phyloP scores from a whole-genome alignment of 257 asterid genomes.

The Plantago ovata region DNA sequence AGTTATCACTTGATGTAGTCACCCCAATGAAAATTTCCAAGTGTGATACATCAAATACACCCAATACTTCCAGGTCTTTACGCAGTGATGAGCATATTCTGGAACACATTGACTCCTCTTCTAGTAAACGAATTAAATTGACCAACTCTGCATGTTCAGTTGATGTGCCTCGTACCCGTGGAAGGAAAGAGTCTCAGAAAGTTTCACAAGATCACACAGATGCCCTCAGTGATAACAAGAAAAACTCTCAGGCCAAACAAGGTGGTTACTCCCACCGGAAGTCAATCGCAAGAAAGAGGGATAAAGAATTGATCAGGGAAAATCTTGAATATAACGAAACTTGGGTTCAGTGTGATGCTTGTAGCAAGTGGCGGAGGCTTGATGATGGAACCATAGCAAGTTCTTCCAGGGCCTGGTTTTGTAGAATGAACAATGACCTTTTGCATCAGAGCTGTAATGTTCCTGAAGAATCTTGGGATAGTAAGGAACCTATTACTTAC shows the following conservation, averaged over 20 bases:
- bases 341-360: slow-evolving; percentile 97
- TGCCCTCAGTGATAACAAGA: slow-evolving; percentile 20
- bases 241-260: slow-evolving; percentile 19
- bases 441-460: slow-evolving; percentile 62
- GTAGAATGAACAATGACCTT: slow-evolving; percentile 85
- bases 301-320: slow-evolving; percentile 27
- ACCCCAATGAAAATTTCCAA: slow-evolving; percentile 35
- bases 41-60: slow-evolving; percentile 29
- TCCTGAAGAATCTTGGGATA: slow-evolving; percentile 87
- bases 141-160: slow-evolving; percentile 29
- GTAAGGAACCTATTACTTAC: slow-evolving; percentile 51
- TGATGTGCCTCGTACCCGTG: slow-evolving; percentile 27
- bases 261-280: slow-evolving; percentile 28
- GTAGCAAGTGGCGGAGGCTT: slow-evolving; percentile 95
- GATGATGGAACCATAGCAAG: slow-evolving; percentile 37
- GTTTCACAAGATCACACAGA: slow-evolving; percentile 38
- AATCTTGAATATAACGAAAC: slow-evolving; percentile 49
- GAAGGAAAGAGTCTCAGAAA: slow-evolving; percentile 17
- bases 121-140: slow-evolving; percentile 34
- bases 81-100: slow-evolving; percentile 31
- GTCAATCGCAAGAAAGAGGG: slow-evolving; percentile 35
- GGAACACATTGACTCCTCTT: slow-evolving; percentile 27
- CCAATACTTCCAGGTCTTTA: slow-evolving; percentile 24
- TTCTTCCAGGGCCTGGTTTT: slow-evolving; percentile 77
- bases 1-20: slow-evolving; percentile 51